These are phyloP conservation scores for Cladophialophora carrionii DNA, from an alignment of 2,329 filamentous ascomycete genomes.

Conservation along the genomic window DNA sequence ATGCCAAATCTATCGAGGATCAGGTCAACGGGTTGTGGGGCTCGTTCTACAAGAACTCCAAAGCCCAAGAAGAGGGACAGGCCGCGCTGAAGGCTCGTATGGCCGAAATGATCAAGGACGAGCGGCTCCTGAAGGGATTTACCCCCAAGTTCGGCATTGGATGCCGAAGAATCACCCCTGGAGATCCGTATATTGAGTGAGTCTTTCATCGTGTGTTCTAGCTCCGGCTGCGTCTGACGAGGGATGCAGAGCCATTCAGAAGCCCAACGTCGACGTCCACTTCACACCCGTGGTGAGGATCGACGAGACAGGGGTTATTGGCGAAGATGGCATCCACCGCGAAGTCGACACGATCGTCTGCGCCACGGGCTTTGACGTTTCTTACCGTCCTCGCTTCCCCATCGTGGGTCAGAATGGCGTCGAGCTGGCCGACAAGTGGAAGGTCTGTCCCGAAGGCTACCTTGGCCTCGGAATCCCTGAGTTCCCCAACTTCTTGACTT, in stretches of 20 bases:
- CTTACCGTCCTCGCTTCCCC: constrained; percentile 50
- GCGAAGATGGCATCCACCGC: constrained; percentile 43
- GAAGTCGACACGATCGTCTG: constrained; percentile 44
- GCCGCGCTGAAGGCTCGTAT: constrained; percentile 50
- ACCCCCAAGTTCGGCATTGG: constrained; percentile 53
- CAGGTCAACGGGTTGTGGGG: constrained; percentile 55
- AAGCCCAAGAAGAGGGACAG: constrained; percentile 48
- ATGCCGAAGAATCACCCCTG: constrained; percentile 53
- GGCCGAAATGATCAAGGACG: constrained; percentile 57
- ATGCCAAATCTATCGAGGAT: constrained; percentile 53
- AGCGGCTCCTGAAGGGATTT: constrained; percentile 54
- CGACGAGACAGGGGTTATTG: constrained; percentile 50
- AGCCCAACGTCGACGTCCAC: constrained; percentile 56
- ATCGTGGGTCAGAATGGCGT: constrained; percentile 46
- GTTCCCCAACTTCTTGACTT: constrained; percentile 39
- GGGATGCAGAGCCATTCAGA: constrained; percentile 48
- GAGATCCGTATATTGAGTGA: constrained; percentile 54
- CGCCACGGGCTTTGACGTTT: constrained; percentile 50
- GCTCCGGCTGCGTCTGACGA: background rate
- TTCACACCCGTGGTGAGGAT: constrained; percentile 53
- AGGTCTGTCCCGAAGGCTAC: constrained; percentile 40
- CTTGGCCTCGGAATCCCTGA: constrained; percentile 40
- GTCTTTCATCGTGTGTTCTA: background rate
- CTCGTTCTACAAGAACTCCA: constrained; percentile 50
- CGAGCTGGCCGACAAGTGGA: constrained; percentile 53